Evolutionary conservation across 192 early-diverging fungal species (phyloP).

Genomic region (Coemansia sp.): DNA sequence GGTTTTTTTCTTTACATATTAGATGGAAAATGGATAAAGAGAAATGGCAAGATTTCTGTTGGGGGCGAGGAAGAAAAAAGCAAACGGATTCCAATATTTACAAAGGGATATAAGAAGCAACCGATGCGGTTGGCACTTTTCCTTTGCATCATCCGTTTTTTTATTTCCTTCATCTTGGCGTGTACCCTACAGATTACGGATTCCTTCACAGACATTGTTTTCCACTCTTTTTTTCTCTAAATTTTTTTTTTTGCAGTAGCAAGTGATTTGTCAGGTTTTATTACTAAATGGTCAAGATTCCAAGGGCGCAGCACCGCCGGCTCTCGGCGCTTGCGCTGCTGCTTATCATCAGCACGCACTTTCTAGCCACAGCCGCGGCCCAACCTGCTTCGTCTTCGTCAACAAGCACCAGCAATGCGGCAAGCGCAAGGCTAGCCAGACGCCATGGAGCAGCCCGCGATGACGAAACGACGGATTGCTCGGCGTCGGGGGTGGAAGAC

Average conservation of each 20-base stretch:
- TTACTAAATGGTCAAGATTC: not conserved
- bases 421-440: not conserved
- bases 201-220: not conserved
- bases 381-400: not conserved
- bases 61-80: not conserved
- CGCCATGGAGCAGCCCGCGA: constrained; percentile 20
- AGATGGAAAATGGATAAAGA: not conserved
- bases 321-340: not conserved
- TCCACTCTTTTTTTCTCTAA: not conserved
- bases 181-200: constrained; percentile 37
- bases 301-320: not conserved
- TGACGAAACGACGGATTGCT: constrained; percentile 29
- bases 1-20: not conserved
- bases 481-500: constrained; percentile 28
- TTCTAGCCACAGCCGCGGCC: not conserved
- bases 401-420: not conserved
- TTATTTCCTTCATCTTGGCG: not conserved
- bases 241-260: not conserved
- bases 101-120: constrained; percentile 5
- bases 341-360: not conserved
- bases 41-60: not conserved
- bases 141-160: not conserved
- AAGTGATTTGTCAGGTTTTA: not conserved
- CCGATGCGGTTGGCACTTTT: not conserved
- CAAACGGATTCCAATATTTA: not conserved